Evolutionary conservation across 805 yeast genomes (phyloP).

Genomic region (Wickerhamomyces kurtzmanii): DNA sequence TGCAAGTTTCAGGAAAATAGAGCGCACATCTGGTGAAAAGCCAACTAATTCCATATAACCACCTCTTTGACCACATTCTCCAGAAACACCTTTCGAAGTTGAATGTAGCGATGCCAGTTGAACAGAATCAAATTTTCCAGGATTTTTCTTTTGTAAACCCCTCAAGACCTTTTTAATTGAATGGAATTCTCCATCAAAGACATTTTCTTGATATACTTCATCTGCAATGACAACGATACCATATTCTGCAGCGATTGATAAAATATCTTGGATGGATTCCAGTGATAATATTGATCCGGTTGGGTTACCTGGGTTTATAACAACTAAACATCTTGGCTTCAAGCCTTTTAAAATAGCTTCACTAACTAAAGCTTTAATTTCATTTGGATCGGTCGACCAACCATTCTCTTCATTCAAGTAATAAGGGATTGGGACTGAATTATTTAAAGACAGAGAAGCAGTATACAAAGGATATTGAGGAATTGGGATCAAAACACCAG

Average conservation of each 20-base stretch:
- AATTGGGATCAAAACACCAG: conserved; percentile 88
- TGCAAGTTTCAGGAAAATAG: conserved; percentile 76
- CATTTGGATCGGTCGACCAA: conserved; percentile 76
- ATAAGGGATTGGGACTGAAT: conserved; percentile 79
- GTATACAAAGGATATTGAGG: conserved; percentile 98
- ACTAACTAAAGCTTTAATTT: conserved; percentile 44
- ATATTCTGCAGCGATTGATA: conserved; percentile 74
- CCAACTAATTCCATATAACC: conserved; percentile 96
- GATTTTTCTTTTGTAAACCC: conserved; percentile 45
- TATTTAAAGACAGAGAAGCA: conserved; percentile 82
- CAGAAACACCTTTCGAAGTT: conserved; percentile 95
- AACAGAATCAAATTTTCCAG: conserved; percentile 54
- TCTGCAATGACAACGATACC: conserved; percentile 89
- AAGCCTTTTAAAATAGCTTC: conserved; percentile 42
- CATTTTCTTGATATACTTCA: conserved; percentile 94
- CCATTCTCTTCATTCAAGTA: conserved; percentile 68
- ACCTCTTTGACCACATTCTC: conserved; percentile 99
- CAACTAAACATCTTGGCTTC: conserved; percentile 70
- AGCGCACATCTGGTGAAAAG: conserved; percentile 58
- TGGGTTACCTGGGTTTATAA: conserved; percentile 98
- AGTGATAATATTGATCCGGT: conserved; percentile 77
- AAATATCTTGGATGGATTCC: conserved; percentile 58
- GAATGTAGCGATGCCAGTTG: conserved; percentile 93
- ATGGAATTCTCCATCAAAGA: conserved; percentile 71
- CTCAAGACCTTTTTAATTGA: conserved; percentile 78